These are phyloP conservation scores for Colletotrichum camelliae DNA, from an alignment of 2,329 filamentous ascomycete genomes.

Conservation along the genomic window DNA sequence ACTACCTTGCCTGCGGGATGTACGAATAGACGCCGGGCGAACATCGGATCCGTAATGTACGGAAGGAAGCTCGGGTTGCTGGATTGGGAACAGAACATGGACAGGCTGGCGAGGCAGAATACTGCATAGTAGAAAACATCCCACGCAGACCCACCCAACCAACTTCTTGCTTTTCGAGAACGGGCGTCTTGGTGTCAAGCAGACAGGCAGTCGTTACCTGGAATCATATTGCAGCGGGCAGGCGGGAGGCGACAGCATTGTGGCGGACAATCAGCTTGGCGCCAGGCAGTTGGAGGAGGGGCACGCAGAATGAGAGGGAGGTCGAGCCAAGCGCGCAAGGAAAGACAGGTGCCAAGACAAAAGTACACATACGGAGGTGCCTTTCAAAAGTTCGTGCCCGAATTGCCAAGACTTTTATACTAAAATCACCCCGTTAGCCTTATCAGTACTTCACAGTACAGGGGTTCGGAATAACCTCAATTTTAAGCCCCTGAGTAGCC, in stretches of 20 bases:
- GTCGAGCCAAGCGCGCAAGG: neutral
- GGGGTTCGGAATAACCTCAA: too few species aligned
- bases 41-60: neutral
- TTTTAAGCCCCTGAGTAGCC: too few species aligned
- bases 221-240: neutral
- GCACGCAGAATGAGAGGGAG: neutral
- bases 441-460: too few species aligned
- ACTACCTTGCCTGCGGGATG: neutral
- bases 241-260: neutral
- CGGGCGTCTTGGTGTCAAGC: neutral
- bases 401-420: too few species aligned
- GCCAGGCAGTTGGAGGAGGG: neutral
- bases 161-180: conserved; percentile 1
- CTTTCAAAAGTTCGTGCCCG: too few species aligned
- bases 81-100: neutral
- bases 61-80: neutral
- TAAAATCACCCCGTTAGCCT: too few species aligned
- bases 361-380: too few species aligned
- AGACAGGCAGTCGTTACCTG: neutral
- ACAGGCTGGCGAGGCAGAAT: neutral
- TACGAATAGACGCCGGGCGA: neutral
- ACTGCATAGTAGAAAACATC: conserved; percentile 2
- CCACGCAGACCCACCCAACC: conserved; percentile 2
- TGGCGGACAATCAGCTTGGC: neutral
- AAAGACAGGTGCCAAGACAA: neutral